Evolutionary conservation across 2,329 filamentous ascomycete species (phyloP).

Genomic region (Lecanicillium sp.): DNA sequence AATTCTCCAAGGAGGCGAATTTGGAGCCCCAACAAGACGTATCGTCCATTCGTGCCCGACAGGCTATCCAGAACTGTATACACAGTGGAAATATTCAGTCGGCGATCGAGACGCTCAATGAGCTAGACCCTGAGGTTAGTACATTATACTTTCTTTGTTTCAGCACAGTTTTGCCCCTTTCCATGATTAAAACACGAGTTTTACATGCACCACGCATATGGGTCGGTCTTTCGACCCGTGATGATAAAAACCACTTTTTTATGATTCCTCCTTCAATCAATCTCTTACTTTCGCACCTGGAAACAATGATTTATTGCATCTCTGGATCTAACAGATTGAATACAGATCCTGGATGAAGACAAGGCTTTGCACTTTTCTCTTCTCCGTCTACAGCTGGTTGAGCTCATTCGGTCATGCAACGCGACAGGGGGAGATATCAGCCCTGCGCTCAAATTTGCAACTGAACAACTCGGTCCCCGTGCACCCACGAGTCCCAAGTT

Average conservation of each 20-base stretch:
- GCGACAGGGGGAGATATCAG: constrained; percentile 62
- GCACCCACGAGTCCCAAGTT: constrained; percentile 77
- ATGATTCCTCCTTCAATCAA: constrained; percentile 21
- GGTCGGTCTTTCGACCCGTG: constrained; percentile 61
- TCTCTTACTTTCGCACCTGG: constrained; percentile 4
- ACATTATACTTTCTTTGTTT: neutral
- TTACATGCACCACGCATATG: constrained; percentile 99
- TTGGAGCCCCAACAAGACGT: constrained; percentile 66
- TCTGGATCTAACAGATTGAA: constrained; percentile 18
- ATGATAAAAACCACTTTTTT: constrained; percentile 72
- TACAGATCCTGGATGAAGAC: constrained; percentile 78
- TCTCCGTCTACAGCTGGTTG: constrained; percentile 83
- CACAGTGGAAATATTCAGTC: constrained; percentile 77
- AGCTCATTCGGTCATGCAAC: constrained; percentile 77
- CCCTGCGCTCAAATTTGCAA: constrained; percentile 80
- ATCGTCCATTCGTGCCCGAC: constrained; percentile 66
- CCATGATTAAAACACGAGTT: constrained; percentile 87
- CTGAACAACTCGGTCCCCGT: constrained; percentile 75
- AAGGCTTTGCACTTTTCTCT: constrained; percentile 81
- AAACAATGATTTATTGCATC: constrained; percentile 6
- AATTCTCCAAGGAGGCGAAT: constrained; percentile 91
- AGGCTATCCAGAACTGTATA: constrained; percentile 78
- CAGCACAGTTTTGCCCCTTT: constrained; percentile 25
- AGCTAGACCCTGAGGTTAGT: constrained; percentile 83
- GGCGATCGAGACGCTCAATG: constrained; percentile 82